These are phyloP conservation scores for Fraxinus floribunda DNA, from an alignment of 305 asterid species.

Conservation along the genomic window DNA sequence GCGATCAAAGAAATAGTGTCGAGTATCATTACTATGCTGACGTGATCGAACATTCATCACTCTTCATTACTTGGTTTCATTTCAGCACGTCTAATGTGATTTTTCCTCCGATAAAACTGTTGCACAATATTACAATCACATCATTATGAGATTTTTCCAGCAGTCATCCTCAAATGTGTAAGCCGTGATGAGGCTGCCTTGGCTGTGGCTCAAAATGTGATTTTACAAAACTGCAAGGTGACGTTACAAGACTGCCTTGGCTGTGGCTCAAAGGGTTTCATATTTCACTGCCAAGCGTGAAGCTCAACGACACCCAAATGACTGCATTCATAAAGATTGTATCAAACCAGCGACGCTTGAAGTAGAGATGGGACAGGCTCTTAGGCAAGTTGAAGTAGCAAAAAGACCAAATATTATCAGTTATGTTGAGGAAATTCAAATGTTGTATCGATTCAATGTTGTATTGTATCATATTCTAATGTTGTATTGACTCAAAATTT, in stretches of 20 bases:
- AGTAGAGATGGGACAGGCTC: too few relatives aligned
- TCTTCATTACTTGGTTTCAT: neutral
- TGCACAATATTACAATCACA: neutral
- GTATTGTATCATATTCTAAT: too few relatives aligned
- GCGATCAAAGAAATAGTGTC: slow-evolving; percentile 95
- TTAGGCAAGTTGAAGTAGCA: too few relatives aligned
- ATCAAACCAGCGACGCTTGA: slow-evolving; percentile 59
- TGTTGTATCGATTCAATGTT: too few relatives aligned
- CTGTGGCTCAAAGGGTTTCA: too few relatives aligned
- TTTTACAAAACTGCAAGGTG: neutral
- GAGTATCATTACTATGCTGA: slow-evolving; percentile 45
- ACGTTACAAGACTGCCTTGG: too few relatives aligned
- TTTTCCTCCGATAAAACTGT: neutral
- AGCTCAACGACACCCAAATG: slow-evolving; percentile 57
- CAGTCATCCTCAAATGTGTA: slow-evolving; percentile 75
- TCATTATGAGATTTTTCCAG: slow-evolving; percentile 42
- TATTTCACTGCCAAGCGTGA: slow-evolving; percentile 32
- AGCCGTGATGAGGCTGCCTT: slow-evolving; percentile 97
- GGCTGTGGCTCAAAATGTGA: slow-evolving; percentile 97
- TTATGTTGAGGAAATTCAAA: too few relatives aligned
- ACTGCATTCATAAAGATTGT: slow-evolving; percentile 80
- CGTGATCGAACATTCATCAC: neutral
- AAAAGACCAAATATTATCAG: too few relatives aligned
- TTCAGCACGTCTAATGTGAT: neutral
- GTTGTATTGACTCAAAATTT: too few relatives aligned